Evolutionary conservation across 2,329 filamentous ascomycete species (phyloP), one percentile per base, ranked within the genome.

Genomic region (Aspergillus uvarum): DNA sequence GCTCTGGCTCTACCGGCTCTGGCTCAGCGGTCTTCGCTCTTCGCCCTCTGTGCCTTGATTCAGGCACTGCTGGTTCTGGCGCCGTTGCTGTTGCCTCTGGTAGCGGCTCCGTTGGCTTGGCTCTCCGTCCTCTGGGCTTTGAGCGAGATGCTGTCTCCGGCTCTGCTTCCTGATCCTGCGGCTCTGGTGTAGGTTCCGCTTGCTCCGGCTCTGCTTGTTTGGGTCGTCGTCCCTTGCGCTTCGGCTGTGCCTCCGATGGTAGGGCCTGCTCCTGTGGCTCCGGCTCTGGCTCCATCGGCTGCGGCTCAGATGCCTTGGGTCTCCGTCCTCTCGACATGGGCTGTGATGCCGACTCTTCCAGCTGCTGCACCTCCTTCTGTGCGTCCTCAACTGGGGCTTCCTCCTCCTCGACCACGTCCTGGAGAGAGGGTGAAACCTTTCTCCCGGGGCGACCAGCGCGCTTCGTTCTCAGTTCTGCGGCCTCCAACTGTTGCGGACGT

Each of bases 381-480:
- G 12, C 22, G 35, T 42, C 14, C 22, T 47, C 11, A 21, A 19
- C 19, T 32, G 21, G 32, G 7, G 21, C 14, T 6, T 60, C 51
- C 48, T 63, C 58, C 14, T 35, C 14, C 38, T 44, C 38, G 14
- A 44, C 38, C 32, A 47, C 32, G 22, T 58, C 56, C 19, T 21
- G 14, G 16, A 44, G 47, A 48, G 52, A 22, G 10, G 16, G 35
- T 10, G 24, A 16, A 14, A 38, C 21, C 31, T 57, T 58, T 54
- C 59, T 66, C 38, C 31, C 47, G 12, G 60, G 58, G 24, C 61
- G 63, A 32, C 65, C 63, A 53, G 59, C 65, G 42, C 65, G 66
- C 21, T 60, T 67, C 56, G 56, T 54, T 24, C 51, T 56, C 44
- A 57, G 58, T 21, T 58, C 54, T 32, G 56, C 52, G 51, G 57